These are phyloP conservation scores for Termitomyces sp. DNA, from an alignment of 768 basidiomycete species.

Conservation along the genomic window DNA sequence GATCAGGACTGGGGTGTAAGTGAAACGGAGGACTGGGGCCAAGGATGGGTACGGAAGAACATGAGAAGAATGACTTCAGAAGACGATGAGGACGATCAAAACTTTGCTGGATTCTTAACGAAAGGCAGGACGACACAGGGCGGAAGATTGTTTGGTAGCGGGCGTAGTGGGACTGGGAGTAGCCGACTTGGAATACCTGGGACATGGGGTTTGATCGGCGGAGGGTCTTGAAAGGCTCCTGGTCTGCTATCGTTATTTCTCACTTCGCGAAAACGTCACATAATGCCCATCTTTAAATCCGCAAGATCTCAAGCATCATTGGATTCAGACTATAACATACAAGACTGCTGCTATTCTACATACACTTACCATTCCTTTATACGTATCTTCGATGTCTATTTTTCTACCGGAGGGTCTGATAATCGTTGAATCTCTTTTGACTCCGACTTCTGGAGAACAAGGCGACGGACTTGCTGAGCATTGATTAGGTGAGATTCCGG, in stretches of 20 bases:
- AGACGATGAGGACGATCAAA: constrained; percentile 27
- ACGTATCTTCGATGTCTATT: constrained; percentile 1
- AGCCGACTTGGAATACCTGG: constrained; percentile 20
- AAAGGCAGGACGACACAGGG: constrained; percentile 8
- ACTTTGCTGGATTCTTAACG: constrained; percentile 21
- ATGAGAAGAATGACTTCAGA: constrained; percentile 18
- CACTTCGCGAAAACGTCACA: neutral
- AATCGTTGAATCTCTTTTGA: neutral
- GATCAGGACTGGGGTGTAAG: constrained; percentile 24
- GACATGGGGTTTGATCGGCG: constrained; percentile 13
- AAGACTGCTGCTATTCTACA: constrained; percentile 7
- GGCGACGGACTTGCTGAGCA: neutral
- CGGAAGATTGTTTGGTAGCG: constrained; percentile 20
- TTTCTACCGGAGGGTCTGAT: neutral
- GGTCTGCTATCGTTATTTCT: neutral
- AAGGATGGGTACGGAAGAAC: constrained; percentile 22
- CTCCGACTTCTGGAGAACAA: neutral
- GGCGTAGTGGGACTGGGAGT: constrained; percentile 21
- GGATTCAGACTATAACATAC: neutral
- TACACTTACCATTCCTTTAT: constrained; percentile 10
- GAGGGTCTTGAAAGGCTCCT: constrained; percentile 8
- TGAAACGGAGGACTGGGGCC: constrained; percentile 24
- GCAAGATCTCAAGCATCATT: neutral
- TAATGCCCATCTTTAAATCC: neutral
- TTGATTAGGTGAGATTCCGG: neutral